Base-by-base conservation (phyloP, 352 stramenopile genomes). In the Phytophthora capsici region DNA sequence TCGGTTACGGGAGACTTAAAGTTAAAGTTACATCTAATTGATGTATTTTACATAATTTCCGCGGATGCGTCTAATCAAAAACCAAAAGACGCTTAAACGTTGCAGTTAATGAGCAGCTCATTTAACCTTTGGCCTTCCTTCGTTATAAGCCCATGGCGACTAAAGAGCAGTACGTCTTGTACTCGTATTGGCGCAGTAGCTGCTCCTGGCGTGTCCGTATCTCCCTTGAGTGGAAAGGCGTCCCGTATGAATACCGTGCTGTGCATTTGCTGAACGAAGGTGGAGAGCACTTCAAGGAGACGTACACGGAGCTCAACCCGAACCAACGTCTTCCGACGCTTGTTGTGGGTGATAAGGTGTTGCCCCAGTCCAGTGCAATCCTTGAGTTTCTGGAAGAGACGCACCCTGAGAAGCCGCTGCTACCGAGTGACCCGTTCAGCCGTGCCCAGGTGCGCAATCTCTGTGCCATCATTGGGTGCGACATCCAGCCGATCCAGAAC, bases 311-410 rank as follows among this genome's bases (percentile, higher is more conserved):
- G 32, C 30, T 89, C 28, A 91, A 91, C 54, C 82, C 82, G 32
- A 91, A 91, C 58, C 75, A 88, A 78, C 86, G 86, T 37, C 43
- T 94, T 25, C 93, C 95, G 7, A 78, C 89, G 30, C 75, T 99
- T 12, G 84, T 95, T 59, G 96, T 96, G 60, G 82, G 89, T 19
- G 86, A 78, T 41, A 72, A 78, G 20, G 61, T 76, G 19, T 71
- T 95, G 8, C 82, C 87, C 30, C 94, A 98, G 66, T 97, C 86
- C 0, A 62, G 89, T 30, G 90, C 93, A 12, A 98, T 98, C 55
- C 80, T 99, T 61, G 92, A 98, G 66, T 98, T 98, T 66, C 66
- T 99, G 12, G 93, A 98, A 38, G 81, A 93, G 52, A 89, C 80
- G 23, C 93, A 89, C 66, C 71, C 89, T 1, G 62, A 89, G 48